Base-by-base conservation (phyloP, 1,139 yeast genomes). In the Diutina rugosa region DNA sequence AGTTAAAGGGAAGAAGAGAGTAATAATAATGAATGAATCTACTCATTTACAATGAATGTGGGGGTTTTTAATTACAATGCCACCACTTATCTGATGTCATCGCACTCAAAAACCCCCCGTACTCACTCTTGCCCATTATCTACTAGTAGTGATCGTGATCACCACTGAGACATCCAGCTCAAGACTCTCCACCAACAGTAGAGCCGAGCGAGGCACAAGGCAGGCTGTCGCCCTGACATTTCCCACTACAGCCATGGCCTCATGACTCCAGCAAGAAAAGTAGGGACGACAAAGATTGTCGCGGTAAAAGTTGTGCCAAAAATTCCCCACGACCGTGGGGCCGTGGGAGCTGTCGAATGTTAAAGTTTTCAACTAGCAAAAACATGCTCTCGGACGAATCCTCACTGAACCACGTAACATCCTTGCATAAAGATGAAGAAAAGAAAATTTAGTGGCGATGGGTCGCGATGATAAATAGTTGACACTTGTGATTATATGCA, bases 341-440 rank as follows among this genome's bases (percentile, higher is more conserved):
- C 77, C 63, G 80, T 74, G 85, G 89, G 85, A 90, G 98, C 82
- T 90, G 97, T 90, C 97, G 85, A 32, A 49, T 95, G 93, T 88
- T 86, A 85, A 82, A 87, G 93, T 90, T 91, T 91, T 91, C 97
- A 91, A 91, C 97, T 96, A 91, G 99, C 99, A 91, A 91, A 90
- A 88, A 91, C 98, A 91, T 96, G 96, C 90, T 90, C 99, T 91
- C 99, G 98, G 98, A 93, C 97, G 97, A 90, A 90, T 93, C 98
- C 97, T 91, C 99, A 91, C 96, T 90, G 98, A 91, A 89, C 90
- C 95, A 96, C 96, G 98, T 91, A 91, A 90, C 90, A 96, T 97
- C 98, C 98, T 88, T 87, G 99, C 98, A 91, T 90, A 93, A 91
- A 87, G 97, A 90, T 90, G 72, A 68, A 70, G 85, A 72, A 68